A percentile compares a stretch with the other conserved stretches of the same genome.
phyloP scores from a whole-genome alignment of 441 rosid species.

The Pelargonium australe region DNA sequence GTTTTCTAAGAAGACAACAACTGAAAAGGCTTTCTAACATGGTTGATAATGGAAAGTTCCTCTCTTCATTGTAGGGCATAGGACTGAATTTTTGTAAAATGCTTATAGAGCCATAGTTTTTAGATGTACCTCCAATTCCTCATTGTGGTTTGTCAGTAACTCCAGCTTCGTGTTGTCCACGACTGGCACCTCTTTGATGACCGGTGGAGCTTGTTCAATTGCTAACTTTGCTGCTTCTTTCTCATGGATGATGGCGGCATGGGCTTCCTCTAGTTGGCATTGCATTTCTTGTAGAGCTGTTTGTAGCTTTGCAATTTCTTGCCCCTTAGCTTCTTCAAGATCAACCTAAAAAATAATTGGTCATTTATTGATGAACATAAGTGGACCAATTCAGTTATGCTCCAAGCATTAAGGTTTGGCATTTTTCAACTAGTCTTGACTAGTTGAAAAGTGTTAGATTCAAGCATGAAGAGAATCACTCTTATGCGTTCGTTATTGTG shows the following conservation, averaged over 20 bases:
- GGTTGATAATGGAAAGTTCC: neutral
- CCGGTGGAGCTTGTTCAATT: conserved; percentile 58
- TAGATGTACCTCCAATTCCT: conserved; percentile 39
- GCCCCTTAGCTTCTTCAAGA: conserved; percentile 64
- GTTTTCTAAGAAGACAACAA: neutral
- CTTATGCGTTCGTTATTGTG: neutral
- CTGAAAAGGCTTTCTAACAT: neutral
- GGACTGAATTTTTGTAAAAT: neutral
- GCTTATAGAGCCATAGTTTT: neutral
- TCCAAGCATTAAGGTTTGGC: conserved; percentile 5
- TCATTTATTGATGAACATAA: conserved; percentile 9
- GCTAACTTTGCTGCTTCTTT: conserved; percentile 54
- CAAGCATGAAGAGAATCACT: neutral
- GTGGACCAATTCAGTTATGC: neutral
- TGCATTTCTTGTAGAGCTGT: conserved; percentile 41
- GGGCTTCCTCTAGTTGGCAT: conserved; percentile 47
- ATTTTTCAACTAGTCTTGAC: conserved; percentile 7
- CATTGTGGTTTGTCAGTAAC: conserved; percentile 35
- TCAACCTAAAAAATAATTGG: conserved; percentile 37
- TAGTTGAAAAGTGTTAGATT: neutral
- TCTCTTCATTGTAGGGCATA: neutral
- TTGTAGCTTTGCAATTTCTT: conserved; percentile 49
- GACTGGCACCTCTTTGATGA: conserved; percentile 57
- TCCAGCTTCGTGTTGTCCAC: conserved; percentile 47
- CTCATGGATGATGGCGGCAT: conserved; percentile 35